phyloP scores from a whole-genome alignment of 352 stramenopile species.

The Pythium phragmiticola region DNA sequence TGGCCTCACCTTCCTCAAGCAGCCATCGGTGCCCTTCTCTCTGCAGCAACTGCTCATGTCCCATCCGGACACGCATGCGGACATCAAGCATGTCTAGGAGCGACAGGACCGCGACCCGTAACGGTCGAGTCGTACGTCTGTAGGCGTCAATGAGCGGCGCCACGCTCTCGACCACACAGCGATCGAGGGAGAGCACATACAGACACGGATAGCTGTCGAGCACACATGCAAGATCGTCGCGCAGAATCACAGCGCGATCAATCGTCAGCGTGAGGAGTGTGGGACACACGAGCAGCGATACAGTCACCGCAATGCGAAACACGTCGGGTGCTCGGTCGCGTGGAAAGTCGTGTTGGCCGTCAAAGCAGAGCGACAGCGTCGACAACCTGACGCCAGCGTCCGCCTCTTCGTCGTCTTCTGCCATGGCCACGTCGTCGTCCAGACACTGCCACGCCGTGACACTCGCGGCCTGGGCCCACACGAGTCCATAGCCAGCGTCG shows the following conservation, averaged over 20 bases:
- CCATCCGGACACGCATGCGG: neutral
- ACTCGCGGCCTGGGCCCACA: neutral
- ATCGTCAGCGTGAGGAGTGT: neutral
- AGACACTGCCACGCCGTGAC: neutral
- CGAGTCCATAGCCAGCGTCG: conserved; percentile 1
- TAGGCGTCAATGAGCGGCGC: neutral
- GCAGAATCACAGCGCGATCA: neutral
- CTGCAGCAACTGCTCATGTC: too few relatives aligned
- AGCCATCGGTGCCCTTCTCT: too few relatives aligned
- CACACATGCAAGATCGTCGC: neutral
- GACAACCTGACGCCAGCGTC: neutral
- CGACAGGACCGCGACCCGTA: neutral
- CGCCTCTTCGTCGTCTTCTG: neutral
- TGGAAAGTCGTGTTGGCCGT: neutral
- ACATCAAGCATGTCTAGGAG: neutral
- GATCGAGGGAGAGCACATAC: neutral
- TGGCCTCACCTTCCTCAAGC: neutral
- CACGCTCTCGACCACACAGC: neutral
- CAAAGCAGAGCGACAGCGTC: neutral
- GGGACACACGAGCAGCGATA: neutral
- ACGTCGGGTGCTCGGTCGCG: neutral
- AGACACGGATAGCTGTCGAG: neutral
- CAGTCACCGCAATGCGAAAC: neutral
- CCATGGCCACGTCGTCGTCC: conserved; percentile 2
- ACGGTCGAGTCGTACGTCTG: neutral